Evolutionary conservation across 169 alveolate species (phyloP), one percentile per base, ranked within the genome.

Genomic region (Theileria annulata): DNA sequence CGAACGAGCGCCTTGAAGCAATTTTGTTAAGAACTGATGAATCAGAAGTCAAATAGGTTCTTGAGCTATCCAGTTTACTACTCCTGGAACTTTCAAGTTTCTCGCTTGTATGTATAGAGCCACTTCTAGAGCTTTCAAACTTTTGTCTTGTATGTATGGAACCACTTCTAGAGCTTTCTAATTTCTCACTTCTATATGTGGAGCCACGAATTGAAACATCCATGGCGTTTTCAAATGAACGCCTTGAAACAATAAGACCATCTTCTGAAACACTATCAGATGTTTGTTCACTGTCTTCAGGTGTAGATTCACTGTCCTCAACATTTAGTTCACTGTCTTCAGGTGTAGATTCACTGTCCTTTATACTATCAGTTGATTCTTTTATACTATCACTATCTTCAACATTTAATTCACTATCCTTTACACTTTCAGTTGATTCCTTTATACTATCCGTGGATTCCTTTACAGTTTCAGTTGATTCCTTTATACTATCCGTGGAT

Each of bases 161-260:
- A 8, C 51, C 15, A 42, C 19, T 8, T 42, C 51, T 42, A 10
- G 51, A 42, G 13, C 51, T 42, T 10, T 42, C 51, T 1, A 42
- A 17, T 42, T 42, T 42, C 13, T 42, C 51, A 42, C 51, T 42
- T 42, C 51, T 42, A 17, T 42, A 42, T 35, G 37, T 21, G n/a
- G 71, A 62, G 13, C 71, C 42, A 28, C 2, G 31, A 15, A 62
- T 62, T 15, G 71, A 62, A 23, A 62, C 71, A 62, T 62, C 71
- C 1, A 13, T 47, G 0, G 71, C 48, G 9, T 30, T 4, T 62
- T 62, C 49, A 37, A 62, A 62, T 3, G 71, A 62, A 0, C 48
- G 4, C 0, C 71, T 6, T 5, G 71, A 56, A 15, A 25, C 66
- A 8, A 21, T 25, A 10, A 21, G 30, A 25, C 33, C 66, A 56